A percentile compares a stretch with the other conserved stretches of the same genome.
Conservation (phyloP, 106 monocot genomes). For the Dendrobium chrysotoxum region DNA sequence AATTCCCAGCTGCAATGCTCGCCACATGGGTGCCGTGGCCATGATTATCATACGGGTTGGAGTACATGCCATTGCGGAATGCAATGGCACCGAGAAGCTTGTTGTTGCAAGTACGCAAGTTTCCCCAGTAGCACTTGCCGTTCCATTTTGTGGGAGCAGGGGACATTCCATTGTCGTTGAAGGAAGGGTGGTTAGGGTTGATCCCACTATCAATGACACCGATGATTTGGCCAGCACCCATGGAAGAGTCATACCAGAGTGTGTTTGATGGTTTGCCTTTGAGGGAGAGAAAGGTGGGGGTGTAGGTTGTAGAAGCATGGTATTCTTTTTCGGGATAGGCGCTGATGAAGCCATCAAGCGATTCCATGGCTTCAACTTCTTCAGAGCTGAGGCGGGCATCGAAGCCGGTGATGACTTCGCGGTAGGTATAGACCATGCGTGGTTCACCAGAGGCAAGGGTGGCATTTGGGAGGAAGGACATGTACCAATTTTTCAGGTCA, state of each 20-base stretch:
- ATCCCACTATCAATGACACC: constrained; percentile 45
- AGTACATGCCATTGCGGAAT: not conserved
- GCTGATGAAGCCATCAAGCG: constrained; percentile 23
- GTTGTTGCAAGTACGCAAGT: constrained; percentile 5
- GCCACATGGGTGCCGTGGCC: constrained; percentile 28
- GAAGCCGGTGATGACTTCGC: constrained; percentile 19
- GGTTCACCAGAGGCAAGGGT: not conserved
- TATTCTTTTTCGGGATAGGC: constrained; percentile 22
- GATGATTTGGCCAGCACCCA: constrained; percentile 31
- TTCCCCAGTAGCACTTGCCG: constrained; percentile 11
- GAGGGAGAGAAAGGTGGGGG: constrained; percentile 50
- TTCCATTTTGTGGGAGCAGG: constrained; percentile 24
- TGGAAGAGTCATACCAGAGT: constrained; percentile 11
- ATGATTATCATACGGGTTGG: not conserved
- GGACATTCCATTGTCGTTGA: constrained; percentile 15
- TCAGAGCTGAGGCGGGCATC: constrained; percentile 30
- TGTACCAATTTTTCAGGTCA: constrained; percentile 3
- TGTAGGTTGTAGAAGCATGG: constrained; percentile 35
- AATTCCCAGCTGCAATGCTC: constrained; percentile 18
- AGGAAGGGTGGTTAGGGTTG: constrained; percentile 38
- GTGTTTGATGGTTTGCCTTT: not conserved
- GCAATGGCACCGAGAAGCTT: constrained; percentile 19
- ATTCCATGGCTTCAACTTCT: constrained; percentile 22
- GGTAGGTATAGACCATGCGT: constrained; percentile 11
- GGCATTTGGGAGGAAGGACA: constrained; percentile 18